These are phyloP conservation scores for Bondarzewia mesenterica DNA, from an alignment of 1,284 basidiomycete genomes.

Conservation along the genomic window DNA sequence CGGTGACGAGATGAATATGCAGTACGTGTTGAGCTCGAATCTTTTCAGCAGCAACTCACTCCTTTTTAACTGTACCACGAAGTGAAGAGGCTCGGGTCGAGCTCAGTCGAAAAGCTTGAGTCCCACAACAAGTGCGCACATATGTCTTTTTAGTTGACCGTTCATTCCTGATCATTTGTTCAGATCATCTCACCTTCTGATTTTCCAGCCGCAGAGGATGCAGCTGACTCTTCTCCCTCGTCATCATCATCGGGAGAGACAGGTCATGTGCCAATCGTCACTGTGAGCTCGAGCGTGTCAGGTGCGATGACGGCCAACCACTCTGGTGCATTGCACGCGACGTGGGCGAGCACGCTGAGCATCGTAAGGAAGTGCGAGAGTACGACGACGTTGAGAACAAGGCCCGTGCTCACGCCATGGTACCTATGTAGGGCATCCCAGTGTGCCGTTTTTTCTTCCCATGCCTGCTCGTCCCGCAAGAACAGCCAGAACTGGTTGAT, in stretches of 20 bases:
- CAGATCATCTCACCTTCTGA: no score
- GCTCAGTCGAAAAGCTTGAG: no score
- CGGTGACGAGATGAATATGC: no score
- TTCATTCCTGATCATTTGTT: no score
- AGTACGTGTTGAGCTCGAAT: no score
- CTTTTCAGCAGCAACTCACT: no score
- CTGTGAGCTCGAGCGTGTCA: slow-evolving; percentile 72
- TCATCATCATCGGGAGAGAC: slow-evolving; percentile 46
- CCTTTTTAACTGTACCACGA: no score
- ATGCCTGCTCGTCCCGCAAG: slow-evolving; percentile 70
- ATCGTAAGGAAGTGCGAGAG: slow-evolving; percentile 73
- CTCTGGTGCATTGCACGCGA: slow-evolving; percentile 68
- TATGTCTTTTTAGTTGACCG: no score
- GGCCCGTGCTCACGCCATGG: slow-evolving; percentile 66
- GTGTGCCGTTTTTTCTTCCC: slow-evolving; percentile 60
- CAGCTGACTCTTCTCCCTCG: no score
- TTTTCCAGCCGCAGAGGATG: no score
- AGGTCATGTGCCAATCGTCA: slow-evolving; percentile 67
- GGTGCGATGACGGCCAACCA: slow-evolving; percentile 79
- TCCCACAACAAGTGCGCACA: no score
- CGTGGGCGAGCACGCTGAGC: slow-evolving; percentile 75
- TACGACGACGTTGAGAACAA: slow-evolving; percentile 71
- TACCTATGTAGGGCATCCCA: slow-evolving; percentile 44
- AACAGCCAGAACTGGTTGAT: slow-evolving; percentile 90
- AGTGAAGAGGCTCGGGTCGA: no score